Base-by-base conservation (phyloP, 257 asterid species). In the Nemophila menziesii region DNA sequence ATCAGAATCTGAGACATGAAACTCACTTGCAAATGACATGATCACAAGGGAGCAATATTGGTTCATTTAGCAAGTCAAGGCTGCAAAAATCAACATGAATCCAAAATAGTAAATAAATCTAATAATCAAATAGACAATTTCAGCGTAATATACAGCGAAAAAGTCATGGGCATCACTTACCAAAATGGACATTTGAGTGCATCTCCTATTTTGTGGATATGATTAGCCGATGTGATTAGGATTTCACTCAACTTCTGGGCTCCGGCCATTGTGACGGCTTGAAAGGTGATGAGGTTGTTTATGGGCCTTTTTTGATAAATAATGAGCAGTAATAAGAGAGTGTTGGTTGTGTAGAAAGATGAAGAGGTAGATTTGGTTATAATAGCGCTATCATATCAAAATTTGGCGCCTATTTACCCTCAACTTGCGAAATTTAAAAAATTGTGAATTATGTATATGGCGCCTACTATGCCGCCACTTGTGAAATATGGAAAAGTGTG, bases 171-270 rank as follows among this genome's bases (percentile, higher is more conserved):
- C 0, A 33, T 8, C 12, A 8, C n/a, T n/a, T 65, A 87, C 97
- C 94, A 89, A 18, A 74, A 55, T 34, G 95, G 93, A 51, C 98
- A 89, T 58, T 84, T 89, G 60, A 89, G 90, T 77, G 83, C 98
- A 39, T 75, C 79, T 3, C 69, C 92, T 29, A 89, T 60, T 73
- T 89, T 89, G 61, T 78, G 83, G 19, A 82, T 61, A 59, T 74
- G 79, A 52, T 74, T 72, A 16, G 60, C 51, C 65, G 71, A 70
- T 2, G 93, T 86, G 37, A 78, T 78, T 36, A 82, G 56, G 46
- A 61, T 22, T 55, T 65, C 54, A 10, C 60, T 52, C n/a, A 59
- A 57, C 20, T 56, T 56, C 22, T 60, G 60, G 12, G 49, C 9
- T 49, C 72, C 78, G 42, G 77, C 12, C 18, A 24, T 8, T 18